Base-by-base conservation (phyloP, 495 filamentous ascomycete genomes). In the Durotheca rogersii region DNA sequence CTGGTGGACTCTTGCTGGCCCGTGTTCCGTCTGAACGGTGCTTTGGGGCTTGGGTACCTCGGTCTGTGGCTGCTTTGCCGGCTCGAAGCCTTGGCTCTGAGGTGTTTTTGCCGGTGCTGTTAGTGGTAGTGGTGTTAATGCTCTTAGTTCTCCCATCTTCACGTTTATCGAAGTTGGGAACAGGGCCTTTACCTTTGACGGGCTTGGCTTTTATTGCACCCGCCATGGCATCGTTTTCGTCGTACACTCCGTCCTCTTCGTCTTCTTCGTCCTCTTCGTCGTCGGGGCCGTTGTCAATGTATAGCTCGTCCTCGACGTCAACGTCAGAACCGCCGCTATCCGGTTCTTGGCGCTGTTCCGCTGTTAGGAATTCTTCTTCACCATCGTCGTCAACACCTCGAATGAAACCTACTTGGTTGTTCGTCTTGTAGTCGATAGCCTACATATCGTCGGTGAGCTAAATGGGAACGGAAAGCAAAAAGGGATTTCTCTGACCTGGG, bases 401-500 rank as follows among this genome's bases (percentile, higher is more conserved):
- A 30, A 67, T 56, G 35, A 64, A 70, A 43, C 66, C 40, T 48
- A 56, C 67, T 35, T 66, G 63, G 29, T 54, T 55, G 21, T 49
- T 59, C n/a, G 51, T 59, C 11, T 48, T 64, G 42, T 67, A 71
- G 47, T 65, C 49, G 10, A 57, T 52, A 1, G 40, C 67, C 33
- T 68, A 62, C 6, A 29, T 16, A 12, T 53, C 58, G 12, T 72
- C 46, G 59, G 12, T 12, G 15, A 15, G 2, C 11, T 27, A 9
- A 12, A 29, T 47, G 40, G 42, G 20, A 20, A 18, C 3, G 4
- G 16, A 33, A 7, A 12, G 20, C 11, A 21, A 15, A 1, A 15
- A 14, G n/a, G n/a, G n/a, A n/a, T n/a, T n/a, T 27, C n/a, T 70
- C 71, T 63, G 65, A 83, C 81, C 47, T 68, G 65, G 34, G 47